phyloP scores from a whole-genome alignment of 2,329 filamentous ascomycete species.

The Cladophialophora exuberans region DNA sequence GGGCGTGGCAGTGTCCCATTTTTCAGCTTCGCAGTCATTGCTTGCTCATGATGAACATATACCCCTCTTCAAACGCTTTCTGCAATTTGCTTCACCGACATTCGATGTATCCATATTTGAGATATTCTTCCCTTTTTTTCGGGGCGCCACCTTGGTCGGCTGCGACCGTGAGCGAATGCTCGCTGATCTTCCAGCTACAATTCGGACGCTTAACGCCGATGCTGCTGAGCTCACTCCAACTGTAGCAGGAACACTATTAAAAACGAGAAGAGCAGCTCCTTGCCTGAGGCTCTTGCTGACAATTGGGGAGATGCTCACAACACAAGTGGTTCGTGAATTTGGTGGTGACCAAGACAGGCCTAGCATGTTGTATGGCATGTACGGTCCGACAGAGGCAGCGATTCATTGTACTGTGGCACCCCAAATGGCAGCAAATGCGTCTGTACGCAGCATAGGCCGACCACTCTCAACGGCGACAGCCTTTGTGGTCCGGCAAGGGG shows the following conservation, averaged over 20 bases:
- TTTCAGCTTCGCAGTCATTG: constrained; percentile 77
- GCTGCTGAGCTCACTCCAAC: constrained; percentile 89
- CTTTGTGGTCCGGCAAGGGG: constrained; percentile 64
- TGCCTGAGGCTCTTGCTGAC: constrained; percentile 73
- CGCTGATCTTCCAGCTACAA: constrained; percentile 70
- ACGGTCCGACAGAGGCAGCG: constrained; percentile 87
- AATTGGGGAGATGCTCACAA: constrained; percentile 90
- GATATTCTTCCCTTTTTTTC: constrained; percentile 83
- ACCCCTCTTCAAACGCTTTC: constrained; percentile 74
- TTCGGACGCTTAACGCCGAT: constrained; percentile 71
- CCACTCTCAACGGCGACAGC: constrained; percentile 81
- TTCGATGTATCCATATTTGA: constrained; percentile 96
- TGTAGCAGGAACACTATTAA: constrained; percentile 76
- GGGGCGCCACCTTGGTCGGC: constrained; percentile 73
- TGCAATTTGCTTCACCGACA: constrained; percentile 89
- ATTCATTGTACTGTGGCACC: constrained; percentile 85
- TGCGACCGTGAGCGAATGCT: constrained; percentile 72
- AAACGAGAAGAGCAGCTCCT: constrained; percentile 68
- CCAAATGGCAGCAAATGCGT: constrained; percentile 58
- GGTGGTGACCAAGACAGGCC: constrained; percentile 58
- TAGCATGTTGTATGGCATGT: constrained; percentile 87
- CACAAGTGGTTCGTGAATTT: constrained; percentile 76
- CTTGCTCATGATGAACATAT: constrained; percentile 80
- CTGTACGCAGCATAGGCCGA: constrained; percentile 71
- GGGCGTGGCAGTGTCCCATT: constrained; percentile 80